Conservation (phyloP, 169 alveolate genomes). For the Cytauxzoon felis region DNA sequence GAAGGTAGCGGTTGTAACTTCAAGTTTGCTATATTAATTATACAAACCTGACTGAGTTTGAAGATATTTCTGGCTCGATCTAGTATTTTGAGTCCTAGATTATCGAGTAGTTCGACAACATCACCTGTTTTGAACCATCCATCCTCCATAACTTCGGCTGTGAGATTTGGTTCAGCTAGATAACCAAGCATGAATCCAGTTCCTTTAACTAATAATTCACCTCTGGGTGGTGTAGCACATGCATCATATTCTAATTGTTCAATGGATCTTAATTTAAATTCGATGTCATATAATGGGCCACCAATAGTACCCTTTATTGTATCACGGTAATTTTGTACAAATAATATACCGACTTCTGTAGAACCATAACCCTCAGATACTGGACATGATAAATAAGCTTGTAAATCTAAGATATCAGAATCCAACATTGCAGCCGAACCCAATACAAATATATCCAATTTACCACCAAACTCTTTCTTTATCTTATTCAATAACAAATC, state of each 20-base stretch:
- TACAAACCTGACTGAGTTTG: conserved; percentile 85
- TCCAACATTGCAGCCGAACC: conserved; percentile 74
- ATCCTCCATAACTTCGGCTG: conserved; percentile 85
- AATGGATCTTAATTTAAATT: conserved; percentile 63
- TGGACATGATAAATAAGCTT: conserved; percentile 62
- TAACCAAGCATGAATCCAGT: conserved; percentile 82
- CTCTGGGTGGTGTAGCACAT: conserved; percentile 65
- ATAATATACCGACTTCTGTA: conserved; percentile 70
- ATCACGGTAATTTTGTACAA: conserved; percentile 68
- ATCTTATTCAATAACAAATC: conserved; percentile 68
- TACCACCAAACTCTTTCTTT: conserved; percentile 68
- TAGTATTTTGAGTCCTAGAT: conserved; percentile 85
- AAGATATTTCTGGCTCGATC: conserved; percentile 92
- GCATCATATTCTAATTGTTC: conserved; percentile 70
- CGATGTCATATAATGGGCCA: conserved; percentile 65
- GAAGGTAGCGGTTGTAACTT: too few species aligned
- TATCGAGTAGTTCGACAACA: conserved; percentile 79
- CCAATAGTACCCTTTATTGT: conserved; percentile 70
- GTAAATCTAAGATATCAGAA: conserved; percentile 61
- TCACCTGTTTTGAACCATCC: conserved; percentile 93
- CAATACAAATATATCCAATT: conserved; percentile 61
- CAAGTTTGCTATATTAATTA: too few species aligned
- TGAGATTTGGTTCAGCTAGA: conserved; percentile 78
- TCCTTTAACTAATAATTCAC: conserved; percentile 81
- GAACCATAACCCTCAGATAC: conserved; percentile 77